A percentile compares a stretch with the other conserved stretches of the same genome.
phyloP scores from a whole-genome alignment of 2,329 filamentous ascomycete genomes.

The Cephalotrichum gorgonifer region DNA sequence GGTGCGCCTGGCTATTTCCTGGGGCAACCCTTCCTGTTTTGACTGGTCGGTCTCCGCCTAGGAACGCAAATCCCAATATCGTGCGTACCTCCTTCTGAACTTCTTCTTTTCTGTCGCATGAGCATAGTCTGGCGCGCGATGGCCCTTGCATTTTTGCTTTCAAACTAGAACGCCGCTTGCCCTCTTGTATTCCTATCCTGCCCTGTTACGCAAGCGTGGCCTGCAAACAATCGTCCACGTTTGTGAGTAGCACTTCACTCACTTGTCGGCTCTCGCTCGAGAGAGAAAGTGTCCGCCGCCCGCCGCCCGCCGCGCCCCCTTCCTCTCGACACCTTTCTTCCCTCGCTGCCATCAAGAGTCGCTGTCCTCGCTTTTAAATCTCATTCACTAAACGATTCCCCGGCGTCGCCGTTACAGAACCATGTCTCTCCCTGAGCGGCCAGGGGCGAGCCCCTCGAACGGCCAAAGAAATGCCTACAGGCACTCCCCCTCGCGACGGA shows the following conservation, averaged over 20 bases:
- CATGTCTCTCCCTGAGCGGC: conserved; percentile 56
- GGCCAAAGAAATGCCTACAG: conserved; percentile 56
- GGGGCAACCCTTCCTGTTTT: background rate
- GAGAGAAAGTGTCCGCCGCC: background rate
- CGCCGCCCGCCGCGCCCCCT: background rate
- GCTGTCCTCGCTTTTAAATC: background rate
- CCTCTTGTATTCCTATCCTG: background rate
- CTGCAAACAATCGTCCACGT: background rate
- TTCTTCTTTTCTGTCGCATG: background rate
- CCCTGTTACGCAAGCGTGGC: background rate
- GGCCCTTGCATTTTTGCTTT: background rate
- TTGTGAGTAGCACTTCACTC: background rate
- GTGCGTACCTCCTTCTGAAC: background rate
- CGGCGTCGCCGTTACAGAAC: conserved; percentile 21
- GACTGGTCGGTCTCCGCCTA: conserved; percentile 1
- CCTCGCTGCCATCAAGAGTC: background rate
- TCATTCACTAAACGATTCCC: background rate
- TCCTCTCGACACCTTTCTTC: background rate
- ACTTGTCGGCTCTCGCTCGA: background rate
- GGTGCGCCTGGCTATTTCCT: background rate
- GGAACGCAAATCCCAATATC: background rate
- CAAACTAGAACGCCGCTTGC: background rate
- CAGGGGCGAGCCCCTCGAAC: conserved; percentile 50
- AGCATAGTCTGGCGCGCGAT: background rate
- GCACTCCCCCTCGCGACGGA: conserved; percentile 57